phyloP scores from a whole-genome alignment of 345 rosid genomes.

The Salix udensis region DNA sequence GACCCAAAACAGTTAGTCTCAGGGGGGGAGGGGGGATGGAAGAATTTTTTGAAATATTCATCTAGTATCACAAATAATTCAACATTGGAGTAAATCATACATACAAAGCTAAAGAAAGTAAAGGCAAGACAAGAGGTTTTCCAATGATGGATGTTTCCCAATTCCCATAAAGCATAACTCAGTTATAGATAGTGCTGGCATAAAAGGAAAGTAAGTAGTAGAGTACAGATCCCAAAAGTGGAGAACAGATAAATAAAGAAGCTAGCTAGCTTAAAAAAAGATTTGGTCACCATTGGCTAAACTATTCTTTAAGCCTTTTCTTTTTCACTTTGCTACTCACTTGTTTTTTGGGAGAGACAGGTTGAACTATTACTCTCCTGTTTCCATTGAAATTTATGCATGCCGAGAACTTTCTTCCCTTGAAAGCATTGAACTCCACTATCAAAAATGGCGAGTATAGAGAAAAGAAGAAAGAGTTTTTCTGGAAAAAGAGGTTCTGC shows the following conservation, averaged over 20 bases:
- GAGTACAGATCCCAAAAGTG: conserved; percentile 24
- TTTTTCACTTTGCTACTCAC: conserved; percentile 29
- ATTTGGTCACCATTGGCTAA: neutral
- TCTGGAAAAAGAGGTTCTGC: neutral
- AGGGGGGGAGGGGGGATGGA: neutral
- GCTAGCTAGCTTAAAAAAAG: neutral
- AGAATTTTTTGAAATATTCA: neutral
- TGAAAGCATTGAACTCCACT: conserved; percentile 21
- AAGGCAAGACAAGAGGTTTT: neutral
- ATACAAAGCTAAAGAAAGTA: conserved; percentile 10
- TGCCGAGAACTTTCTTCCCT: conserved; percentile 32
- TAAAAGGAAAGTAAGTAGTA: conserved; percentile 3
- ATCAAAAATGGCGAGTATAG: conserved; percentile 8
- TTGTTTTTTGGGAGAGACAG: conserved; percentile 48
- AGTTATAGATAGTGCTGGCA: conserved; percentile 9
- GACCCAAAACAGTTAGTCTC: neutral
- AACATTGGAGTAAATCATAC: neutral
- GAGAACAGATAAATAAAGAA: conserved; percentile 11
- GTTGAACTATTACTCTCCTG: conserved; percentile 15
- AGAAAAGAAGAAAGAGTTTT: conserved; percentile 5
- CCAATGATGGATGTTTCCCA: conserved; percentile 18
- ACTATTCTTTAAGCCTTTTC: neutral
- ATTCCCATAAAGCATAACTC: conserved; percentile 18
- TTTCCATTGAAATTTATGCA: conserved; percentile 28
- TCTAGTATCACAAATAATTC: neutral